Evolutionary conservation across 371 early-diverging fungal species (phyloP), one percentile per base, ranked within the genome.

Genomic region (Rhizomucor pusillus): DNA sequence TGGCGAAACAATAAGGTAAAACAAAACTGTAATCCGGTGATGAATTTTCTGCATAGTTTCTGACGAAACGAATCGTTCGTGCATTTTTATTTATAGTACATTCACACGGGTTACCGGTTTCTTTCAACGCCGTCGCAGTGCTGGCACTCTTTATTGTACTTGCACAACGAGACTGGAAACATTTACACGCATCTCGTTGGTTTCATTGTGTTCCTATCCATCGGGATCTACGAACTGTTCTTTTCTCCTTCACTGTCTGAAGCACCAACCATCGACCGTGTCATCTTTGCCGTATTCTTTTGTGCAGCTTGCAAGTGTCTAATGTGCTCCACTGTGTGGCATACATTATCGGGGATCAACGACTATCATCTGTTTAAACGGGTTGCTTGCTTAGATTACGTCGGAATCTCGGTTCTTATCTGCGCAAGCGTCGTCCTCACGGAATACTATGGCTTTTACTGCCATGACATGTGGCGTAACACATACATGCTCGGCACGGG

Each of bases 151-250:
- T 67, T 86, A 37, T 61, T 80, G 36, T 91, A 89, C 65, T 20
- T 89, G 23, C 92, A 92, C 65, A 93, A 92, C 69, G 93, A 93
- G 66, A 88, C 90, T 2, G 88, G 88, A 43, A 93, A 92, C 68
- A 87, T 93, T 44, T 84, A 85, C 67, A 85, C 93, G 22, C 93
- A 93, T 67, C 66, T 87, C n/a, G 20, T 85, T 23, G 92, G 92
- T 14, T 80, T 82, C 10, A 52, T 90, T 19, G 65, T 69, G 5
- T 86, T 91, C 50, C 51, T 86, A 19, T 68, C 62, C 16, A 55
- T 90, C 51, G 77, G 79, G 16, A 52, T 67, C 52, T 79, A 66
- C 49, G 77, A 67, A 23, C 68, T 72, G 12, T 77, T 72, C 49
- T 75, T 63, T 55, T 81, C 79, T 34, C 67, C 61, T 19, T 51